phyloP scores from a whole-genome alignment of 2,329 filamentous ascomycete genomes.

The Coniosporium tulheliwenetii region DNA sequence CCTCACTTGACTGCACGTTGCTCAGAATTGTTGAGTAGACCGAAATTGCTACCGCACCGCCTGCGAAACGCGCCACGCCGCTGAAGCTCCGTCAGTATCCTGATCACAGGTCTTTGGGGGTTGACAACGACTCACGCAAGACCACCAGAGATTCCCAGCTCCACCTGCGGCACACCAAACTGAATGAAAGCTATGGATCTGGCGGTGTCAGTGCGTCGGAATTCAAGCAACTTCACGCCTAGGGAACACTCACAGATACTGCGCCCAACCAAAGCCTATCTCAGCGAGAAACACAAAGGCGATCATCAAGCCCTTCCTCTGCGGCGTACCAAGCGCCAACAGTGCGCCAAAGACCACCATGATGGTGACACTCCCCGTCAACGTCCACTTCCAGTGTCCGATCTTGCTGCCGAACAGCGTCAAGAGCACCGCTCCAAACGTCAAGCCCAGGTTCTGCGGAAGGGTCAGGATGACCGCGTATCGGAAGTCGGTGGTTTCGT shows the following conservation, averaged over 20 bases:
- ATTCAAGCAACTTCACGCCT: too few relatives aligned
- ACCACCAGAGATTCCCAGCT: slow-evolving; percentile 29
- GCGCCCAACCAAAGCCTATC: slow-evolving; percentile 30
- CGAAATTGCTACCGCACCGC: slow-evolving; percentile 24
- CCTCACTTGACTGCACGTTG: slow-evolving; percentile 18
- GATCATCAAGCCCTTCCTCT: slow-evolving; percentile 29
- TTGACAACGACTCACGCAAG: slow-evolving; percentile 1
- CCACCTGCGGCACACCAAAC: slow-evolving; percentile 32
- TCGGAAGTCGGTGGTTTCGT: slow-evolving; percentile 4
- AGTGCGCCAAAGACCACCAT: slow-evolving; percentile 34
- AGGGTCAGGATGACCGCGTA: slow-evolving; percentile 20
- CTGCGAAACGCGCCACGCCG: slow-evolving; percentile 27
- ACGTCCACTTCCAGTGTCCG: slow-evolving; percentile 31
- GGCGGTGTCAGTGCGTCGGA: too few relatives aligned
- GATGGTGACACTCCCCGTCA: slow-evolving; percentile 25
- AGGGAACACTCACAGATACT: slow-evolving; percentile 20
- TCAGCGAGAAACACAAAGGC: slow-evolving; percentile 31
- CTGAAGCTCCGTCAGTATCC: slow-evolving; percentile 9
- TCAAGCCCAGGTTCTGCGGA: slow-evolving; percentile 29
- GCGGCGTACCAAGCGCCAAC: slow-evolving; percentile 26
- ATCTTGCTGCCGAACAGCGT: slow-evolving; percentile 26
- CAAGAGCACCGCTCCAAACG: slow-evolving; percentile 25
- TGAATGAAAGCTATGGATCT: slow-evolving; percentile 29
- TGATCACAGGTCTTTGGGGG: too few relatives aligned
- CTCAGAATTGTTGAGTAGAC: slow-evolving; percentile 27